Conservation (phyloP, 2,329 filamentous ascomycete genomes). For the Blumeriella jaapii region DNA sequence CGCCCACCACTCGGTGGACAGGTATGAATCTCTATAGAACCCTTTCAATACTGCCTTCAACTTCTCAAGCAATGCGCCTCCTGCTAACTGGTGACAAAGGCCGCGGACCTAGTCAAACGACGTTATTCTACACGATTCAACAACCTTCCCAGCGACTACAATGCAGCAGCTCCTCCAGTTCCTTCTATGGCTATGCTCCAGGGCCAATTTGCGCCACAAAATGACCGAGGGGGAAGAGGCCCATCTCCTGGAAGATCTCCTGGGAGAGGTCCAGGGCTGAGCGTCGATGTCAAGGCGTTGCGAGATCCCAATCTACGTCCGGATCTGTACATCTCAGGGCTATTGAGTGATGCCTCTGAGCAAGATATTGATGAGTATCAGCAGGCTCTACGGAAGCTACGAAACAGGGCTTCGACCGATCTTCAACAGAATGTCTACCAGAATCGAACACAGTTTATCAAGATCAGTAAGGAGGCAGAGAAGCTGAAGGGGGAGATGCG, state of each 20-base stretch:
- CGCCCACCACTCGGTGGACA: constrained; percentile 45
- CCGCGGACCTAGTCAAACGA: constrained; percentile 79
- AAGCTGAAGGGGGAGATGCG: constrained; percentile 96
- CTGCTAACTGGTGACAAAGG: constrained; percentile 28
- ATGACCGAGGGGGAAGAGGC: constrained; percentile 18
- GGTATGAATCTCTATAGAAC: constrained; percentile 28
- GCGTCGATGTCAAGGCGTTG: constrained; percentile 66
- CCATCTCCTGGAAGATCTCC: constrained; percentile 24
- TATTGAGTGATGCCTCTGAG: constrained; percentile 28
- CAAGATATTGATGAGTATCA: constrained; percentile 27
- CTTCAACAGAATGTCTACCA: constrained; percentile 94
- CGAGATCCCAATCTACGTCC: constrained; percentile 68
- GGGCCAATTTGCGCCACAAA: constrained; percentile 31
- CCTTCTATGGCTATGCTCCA: constrained; percentile 62
- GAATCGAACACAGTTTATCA: constrained; percentile 96
- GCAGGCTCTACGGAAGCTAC: constrained; percentile 21
- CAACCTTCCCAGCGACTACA: constrained; percentile 58
- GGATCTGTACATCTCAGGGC: constrained; percentile 56
- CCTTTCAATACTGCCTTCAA: not conserved
- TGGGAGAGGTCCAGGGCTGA: constrained; percentile 40
- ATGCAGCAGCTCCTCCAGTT: constrained; percentile 53
- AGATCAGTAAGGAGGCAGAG: constrained; percentile 97
- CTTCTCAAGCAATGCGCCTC: not conserved
- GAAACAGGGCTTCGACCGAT: constrained; percentile 38
- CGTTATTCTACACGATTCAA: constrained; percentile 92